Conservation (phyloP, 257 asterid genomes). For the Nicotiana attenuata region DNA sequence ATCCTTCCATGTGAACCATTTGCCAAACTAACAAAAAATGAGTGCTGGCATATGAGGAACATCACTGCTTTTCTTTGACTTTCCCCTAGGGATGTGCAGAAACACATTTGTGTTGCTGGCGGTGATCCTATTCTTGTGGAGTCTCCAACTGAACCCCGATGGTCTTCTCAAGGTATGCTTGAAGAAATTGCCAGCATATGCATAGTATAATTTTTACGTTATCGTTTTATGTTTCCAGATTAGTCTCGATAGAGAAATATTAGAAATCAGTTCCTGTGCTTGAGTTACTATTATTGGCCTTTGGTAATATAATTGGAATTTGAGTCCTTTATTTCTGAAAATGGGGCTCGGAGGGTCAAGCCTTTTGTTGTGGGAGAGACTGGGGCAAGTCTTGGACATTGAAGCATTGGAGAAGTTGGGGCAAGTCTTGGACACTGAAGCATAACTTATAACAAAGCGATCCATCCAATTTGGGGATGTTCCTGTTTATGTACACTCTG, state of each 20-base stretch:
- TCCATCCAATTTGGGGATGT: neutral
- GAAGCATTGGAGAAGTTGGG: neutral
- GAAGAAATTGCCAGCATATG: constrained; percentile 10
- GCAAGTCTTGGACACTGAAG: neutral
- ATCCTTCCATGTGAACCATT: neutral
- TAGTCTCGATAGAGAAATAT: neutral
- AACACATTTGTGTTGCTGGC: constrained; percentile 83
- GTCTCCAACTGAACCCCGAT: constrained; percentile 94
- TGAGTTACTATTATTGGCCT: neutral
- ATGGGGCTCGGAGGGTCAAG: neutral
- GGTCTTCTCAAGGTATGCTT: constrained; percentile 88
- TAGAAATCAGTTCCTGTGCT: neutral
- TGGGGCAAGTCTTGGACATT: neutral
- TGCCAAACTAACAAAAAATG: neutral
- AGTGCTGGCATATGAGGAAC: neutral
- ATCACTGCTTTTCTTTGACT: neutral
- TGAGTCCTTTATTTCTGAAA: neutral
- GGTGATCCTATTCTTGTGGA: constrained; percentile 71
- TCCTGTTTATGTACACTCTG: neutral
- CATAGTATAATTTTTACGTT: neutral
- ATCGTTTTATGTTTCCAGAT: neutral
- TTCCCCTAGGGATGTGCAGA: constrained; percentile 46
- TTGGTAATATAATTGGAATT: neutral
- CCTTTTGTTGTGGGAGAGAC: neutral
- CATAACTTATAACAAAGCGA: neutral